Conservation (phyloP, 352 stramenopile genomes). For the Globisporangium parvum region DNA sequence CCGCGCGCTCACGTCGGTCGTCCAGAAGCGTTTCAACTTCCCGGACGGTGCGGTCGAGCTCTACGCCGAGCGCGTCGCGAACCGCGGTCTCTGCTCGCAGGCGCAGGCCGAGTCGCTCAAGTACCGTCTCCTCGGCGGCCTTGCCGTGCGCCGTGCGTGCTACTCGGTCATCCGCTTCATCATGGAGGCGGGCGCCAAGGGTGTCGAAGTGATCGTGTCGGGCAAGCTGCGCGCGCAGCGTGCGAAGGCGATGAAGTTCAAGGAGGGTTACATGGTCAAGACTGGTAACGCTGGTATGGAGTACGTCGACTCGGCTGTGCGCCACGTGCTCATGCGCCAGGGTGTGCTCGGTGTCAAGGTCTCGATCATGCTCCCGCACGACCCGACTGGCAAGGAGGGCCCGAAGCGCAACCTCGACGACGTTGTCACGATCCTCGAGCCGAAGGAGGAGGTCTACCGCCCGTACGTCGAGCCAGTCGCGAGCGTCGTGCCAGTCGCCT, state of each 20-base stretch:
- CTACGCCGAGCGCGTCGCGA: conserved; percentile 98
- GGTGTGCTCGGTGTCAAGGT: conserved; percentile 99
- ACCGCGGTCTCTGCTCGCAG: conserved; percentile 98
- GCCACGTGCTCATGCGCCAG: conserved; percentile 99
- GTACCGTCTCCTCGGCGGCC: conserved; percentile 98
- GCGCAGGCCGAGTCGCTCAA: conserved; percentile 99
- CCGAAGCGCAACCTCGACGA: conserved; percentile 98
- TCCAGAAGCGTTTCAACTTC: conserved; percentile 99
- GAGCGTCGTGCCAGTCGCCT: conserved; percentile 34
- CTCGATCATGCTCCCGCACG: conserved; percentile 98
- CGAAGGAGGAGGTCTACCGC: conserved; percentile 94
- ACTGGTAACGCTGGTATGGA: conserved; percentile 97
- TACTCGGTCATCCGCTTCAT: conserved; percentile 99
- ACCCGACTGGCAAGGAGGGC: conserved; percentile 95
- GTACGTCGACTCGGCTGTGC: conserved; percentile 98
- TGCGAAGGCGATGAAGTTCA: conserved; percentile 99
- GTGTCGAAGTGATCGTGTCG: conserved; percentile 98
- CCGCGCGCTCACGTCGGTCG: conserved; percentile 97
- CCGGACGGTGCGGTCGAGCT: conserved; percentile 94
- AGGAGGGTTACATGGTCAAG: conserved; percentile 99
- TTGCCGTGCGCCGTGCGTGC: conserved; percentile 97
- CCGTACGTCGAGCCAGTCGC: conserved; percentile 75
- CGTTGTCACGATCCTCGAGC: conserved; percentile 98
- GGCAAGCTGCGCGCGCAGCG: conserved; percentile 98
- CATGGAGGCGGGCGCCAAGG: conserved; percentile 99